Conservation (phyloP, 495 filamentous ascomycete species). For the Filosporella fistucella region DNA sequence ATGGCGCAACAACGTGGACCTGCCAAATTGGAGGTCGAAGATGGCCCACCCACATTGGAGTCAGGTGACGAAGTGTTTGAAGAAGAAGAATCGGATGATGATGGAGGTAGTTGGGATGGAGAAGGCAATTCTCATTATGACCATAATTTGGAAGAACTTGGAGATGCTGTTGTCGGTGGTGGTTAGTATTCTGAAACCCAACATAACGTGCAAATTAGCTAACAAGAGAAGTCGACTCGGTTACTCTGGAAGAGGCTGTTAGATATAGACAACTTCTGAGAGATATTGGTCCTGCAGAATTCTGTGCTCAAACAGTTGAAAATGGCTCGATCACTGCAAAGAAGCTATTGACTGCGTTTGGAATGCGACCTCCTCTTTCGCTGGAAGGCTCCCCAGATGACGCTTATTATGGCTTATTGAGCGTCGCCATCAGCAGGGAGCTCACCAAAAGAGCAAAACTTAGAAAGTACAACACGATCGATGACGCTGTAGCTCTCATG, state of each 20-base stretch:
- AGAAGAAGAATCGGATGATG: slow-evolving; percentile 36
- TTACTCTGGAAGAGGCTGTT: slow-evolving; percentile 69
- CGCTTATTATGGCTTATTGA: slow-evolving; percentile 70
- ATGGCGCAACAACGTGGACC: slow-evolving; percentile 11
- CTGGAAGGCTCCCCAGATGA: slow-evolving; percentile 70
- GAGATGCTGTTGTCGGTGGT: slow-evolving; percentile 44
- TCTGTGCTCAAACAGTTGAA: slow-evolving; percentile 68
- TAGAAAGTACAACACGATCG: slow-evolving; percentile 74
- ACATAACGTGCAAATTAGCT: background rate
- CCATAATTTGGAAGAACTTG: slow-evolving; percentile 45
- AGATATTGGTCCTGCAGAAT: slow-evolving; percentile 68
- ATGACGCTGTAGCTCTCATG: slow-evolving; percentile 80
- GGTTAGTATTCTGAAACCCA: slow-evolving; percentile 25
- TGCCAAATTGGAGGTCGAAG: slow-evolving; percentile 37
- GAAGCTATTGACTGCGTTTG: slow-evolving; percentile 91
- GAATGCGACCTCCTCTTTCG: slow-evolving; percentile 70
- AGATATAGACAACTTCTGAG: slow-evolving; percentile 65
- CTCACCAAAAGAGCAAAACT: slow-evolving; percentile 78
- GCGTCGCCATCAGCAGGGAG: slow-evolving; percentile 75
- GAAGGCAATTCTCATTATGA: slow-evolving; percentile 43
- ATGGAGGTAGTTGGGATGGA: slow-evolving; percentile 42
- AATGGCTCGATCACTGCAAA: slow-evolving; percentile 65
- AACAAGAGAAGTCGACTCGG: slow-evolving; percentile 34
- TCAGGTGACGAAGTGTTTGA: slow-evolving; percentile 18
- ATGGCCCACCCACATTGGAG: too few relatives aligned